These are phyloP conservation scores for Elsinoe australis DNA, from an alignment of 2,329 filamentous ascomycete species.

Conservation along the genomic window DNA sequence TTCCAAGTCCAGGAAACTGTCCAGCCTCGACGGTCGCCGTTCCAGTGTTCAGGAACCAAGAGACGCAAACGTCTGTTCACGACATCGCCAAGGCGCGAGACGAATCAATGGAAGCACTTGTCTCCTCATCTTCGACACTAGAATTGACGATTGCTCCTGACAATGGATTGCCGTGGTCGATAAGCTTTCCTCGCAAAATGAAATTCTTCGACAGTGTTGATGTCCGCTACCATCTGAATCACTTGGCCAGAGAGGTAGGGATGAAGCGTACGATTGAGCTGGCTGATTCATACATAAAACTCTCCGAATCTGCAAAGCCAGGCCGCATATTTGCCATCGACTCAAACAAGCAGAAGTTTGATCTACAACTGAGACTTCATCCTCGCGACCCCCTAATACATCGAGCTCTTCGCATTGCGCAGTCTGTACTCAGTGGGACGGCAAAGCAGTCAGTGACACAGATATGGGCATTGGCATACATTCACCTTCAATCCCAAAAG, in stretches of 20 bases:
- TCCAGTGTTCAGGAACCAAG: slow-evolving; percentile 12
- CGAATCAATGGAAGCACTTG: background rate
- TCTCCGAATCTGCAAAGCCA: slow-evolving; percentile 22
- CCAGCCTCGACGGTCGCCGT: background rate
- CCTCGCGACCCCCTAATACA: slow-evolving; percentile 23
- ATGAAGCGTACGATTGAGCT: slow-evolving; percentile 24
- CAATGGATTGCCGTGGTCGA: slow-evolving; percentile 13
- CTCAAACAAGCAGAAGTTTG: slow-evolving; percentile 25
- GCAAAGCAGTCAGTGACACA: slow-evolving; percentile 23
- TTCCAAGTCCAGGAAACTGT: background rate
- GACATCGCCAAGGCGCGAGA: slow-evolving; percentile 17
- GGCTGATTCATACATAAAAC: slow-evolving; percentile 16
- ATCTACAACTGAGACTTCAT: slow-evolving; percentile 25
- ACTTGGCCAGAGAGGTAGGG: slow-evolving; percentile 21
- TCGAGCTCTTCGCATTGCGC: slow-evolving; percentile 25
- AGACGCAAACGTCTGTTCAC: slow-evolving; percentile 9
- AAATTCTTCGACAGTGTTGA: slow-evolving; percentile 5
- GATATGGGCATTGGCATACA: slow-evolving; percentile 26
- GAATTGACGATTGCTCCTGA: slow-evolving; percentile 16
- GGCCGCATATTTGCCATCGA: slow-evolving; percentile 25
- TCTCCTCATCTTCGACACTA: background rate
- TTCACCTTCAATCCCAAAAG: slow-evolving; percentile 6
- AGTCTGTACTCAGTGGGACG: slow-evolving; percentile 24
- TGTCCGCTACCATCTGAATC: slow-evolving; percentile 9
- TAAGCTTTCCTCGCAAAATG: slow-evolving; percentile 1